Conservation (phyloP, 805 yeast genomes). For the Wickerhamiella siamensis region DNA sequence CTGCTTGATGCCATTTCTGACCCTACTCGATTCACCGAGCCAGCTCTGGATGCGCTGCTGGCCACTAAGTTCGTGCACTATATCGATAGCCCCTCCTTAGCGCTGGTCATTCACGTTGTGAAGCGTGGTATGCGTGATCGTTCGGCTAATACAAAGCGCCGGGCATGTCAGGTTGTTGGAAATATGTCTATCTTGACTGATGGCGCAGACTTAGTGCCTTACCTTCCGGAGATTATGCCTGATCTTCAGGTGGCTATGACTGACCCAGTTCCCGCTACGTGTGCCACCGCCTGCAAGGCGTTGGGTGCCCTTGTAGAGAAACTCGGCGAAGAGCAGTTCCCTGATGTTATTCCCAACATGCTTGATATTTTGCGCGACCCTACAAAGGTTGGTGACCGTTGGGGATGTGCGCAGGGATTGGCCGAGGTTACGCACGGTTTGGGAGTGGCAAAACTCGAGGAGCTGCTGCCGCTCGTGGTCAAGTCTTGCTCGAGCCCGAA, state of each 20-base stretch:
- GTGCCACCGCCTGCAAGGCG: slow-evolving; percentile 96
- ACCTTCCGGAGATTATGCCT: slow-evolving; percentile 57
- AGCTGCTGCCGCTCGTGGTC: slow-evolving; percentile 67
- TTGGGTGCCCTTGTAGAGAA: slow-evolving; percentile 92
- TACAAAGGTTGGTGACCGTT: slow-evolving; percentile 69
- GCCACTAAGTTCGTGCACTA: slow-evolving; percentile 92
- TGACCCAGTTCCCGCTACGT: slow-evolving; percentile 93
- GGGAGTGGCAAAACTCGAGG: slow-evolving; percentile 79
- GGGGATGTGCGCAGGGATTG: slow-evolving; percentile 95
- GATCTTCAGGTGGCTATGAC: slow-evolving; percentile 92
- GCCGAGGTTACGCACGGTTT: slow-evolving; percentile 89
- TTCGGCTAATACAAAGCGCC: slow-evolving; percentile 82
- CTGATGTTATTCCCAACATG: slow-evolving; percentile 72
- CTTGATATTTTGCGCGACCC: slow-evolving; percentile 65
- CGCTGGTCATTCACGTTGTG: slow-evolving; percentile 84
- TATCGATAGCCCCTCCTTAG: slow-evolving; percentile 95
- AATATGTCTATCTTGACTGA: slow-evolving; percentile 96
- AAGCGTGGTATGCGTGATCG: slow-evolving; percentile 92
- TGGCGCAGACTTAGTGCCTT: slow-evolving; percentile 69
- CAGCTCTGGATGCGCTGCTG: slow-evolving; percentile 71
- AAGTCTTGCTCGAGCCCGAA: slow-evolving; percentile 54
- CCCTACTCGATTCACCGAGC: slow-evolving; percentile 81
- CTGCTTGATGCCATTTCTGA: slow-evolving; percentile 89
- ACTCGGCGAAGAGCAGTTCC: slow-evolving; percentile 91
- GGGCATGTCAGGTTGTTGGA: slow-evolving; percentile 96